These are phyloP conservation scores for Chlorociboria aeruginascens DNA, from an alignment of 495 filamentous ascomycete genomes.

Conservation along the genomic window DNA sequence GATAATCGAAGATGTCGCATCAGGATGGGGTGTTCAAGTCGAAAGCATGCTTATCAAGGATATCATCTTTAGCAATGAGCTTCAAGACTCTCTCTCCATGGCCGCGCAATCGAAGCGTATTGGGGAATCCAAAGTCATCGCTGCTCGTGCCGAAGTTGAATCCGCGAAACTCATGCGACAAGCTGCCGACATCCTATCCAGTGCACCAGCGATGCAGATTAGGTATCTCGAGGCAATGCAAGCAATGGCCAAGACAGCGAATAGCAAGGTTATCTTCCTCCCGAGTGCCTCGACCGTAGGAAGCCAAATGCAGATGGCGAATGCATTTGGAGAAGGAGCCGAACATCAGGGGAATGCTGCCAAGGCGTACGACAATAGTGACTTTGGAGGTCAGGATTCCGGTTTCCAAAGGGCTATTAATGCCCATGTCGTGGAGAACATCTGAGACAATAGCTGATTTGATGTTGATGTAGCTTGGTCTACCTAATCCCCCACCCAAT, in stretches of 20 bases:
- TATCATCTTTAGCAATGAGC: slow-evolving; percentile 91
- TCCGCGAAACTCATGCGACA: slow-evolving; percentile 95
- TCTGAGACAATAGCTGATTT: slow-evolving; percentile 35
- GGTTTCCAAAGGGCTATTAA: slow-evolving; percentile 79
- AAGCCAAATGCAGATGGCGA: slow-evolving; percentile 17
- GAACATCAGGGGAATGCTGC: slow-evolving; percentile 10
- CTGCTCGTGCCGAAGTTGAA: slow-evolving; percentile 93
- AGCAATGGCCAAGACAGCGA: slow-evolving; percentile 91
- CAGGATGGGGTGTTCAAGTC: slow-evolving; percentile 90
- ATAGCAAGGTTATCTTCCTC: slow-evolving; percentile 95
- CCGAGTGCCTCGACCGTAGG: slow-evolving; percentile 34
- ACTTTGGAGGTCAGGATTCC: slow-evolving; percentile 36
- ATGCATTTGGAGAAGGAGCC: slow-evolving; percentile 9
- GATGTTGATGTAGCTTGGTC: too few species aligned
- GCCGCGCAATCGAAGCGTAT: slow-evolving; percentile 99
- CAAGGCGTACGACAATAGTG: slow-evolving; percentile 32
- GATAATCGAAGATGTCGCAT: slow-evolving; percentile 93
- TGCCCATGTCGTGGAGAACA: slow-evolving; percentile 74
- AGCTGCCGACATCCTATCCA: slow-evolving; percentile 88
- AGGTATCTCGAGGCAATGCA: slow-evolving; percentile 99
- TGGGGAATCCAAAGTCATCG: slow-evolving; percentile 96
- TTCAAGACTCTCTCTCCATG: slow-evolving; percentile 98
- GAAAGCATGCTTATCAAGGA: slow-evolving; percentile 99
- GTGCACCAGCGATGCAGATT: slow-evolving; percentile 97
- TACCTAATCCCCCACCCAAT: too few species aligned